Base-by-base conservation (phyloP, 257 asterid genomes). In the Salvia splendens region DNA sequence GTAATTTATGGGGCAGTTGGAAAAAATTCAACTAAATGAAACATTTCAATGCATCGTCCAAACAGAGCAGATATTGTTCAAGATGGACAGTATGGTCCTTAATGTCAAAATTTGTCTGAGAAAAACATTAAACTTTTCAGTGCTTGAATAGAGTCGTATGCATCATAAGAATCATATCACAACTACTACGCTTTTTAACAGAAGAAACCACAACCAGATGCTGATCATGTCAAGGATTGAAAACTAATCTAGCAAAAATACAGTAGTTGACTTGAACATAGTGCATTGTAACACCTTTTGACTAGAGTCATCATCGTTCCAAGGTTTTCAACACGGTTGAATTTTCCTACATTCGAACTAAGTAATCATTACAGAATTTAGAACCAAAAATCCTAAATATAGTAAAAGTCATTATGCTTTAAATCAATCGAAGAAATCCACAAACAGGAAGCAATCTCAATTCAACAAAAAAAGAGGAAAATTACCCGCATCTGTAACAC, bases 401-500 rank as follows among this genome's bases (percentile, higher is more conserved):
- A 20, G 24, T 20, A 20, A 20, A 20, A 20, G 24, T 20, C 24
- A 20, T 20, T 20, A 20, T 20, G 24, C 24, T 20, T 20, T 20
- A 20, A 20, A 20, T 20, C 24, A 20, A 20, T 20, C 24, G 24
- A 20, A 20, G 24, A 20, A 20, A 20, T 20, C 24, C 24, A 20
- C 24, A 20, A 20, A 20, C 0, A 20, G 24, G 24, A 20, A 20
- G 24, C 24, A 20, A 20, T 20, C 92, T 73, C 15, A 52, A 63
- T 17, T 49, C 60, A 77, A 54, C 36, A 49, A 17, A 63, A 45
- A 68, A 53, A 67, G 56, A 12, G 49, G 63, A 81, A 15, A 73
- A 73, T 82, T 81, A 94, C 99, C 99, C 99, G 93, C 99, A 94
- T 70, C 69, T 77, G 80, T 33, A 75, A 67, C 99, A 91, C 30